phyloP scores from a whole-genome alignment of 2,329 filamentous ascomycete species.

The Catunica adiposa region DNA sequence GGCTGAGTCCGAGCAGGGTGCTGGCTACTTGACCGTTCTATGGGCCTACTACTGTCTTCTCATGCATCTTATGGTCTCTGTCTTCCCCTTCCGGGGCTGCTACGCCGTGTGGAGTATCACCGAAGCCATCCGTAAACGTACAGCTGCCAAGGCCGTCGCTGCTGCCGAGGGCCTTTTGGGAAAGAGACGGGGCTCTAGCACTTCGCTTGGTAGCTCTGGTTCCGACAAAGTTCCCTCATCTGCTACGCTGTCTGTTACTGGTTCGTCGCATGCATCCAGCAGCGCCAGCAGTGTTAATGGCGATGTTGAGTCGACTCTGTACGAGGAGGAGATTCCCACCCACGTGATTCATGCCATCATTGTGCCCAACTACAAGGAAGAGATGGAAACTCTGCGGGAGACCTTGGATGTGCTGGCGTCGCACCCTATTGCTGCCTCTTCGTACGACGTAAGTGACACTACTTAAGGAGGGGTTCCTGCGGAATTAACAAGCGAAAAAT shows the following conservation, averaged over 20 bases:
- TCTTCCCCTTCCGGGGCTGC: conserved; percentile 46
- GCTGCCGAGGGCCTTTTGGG: conserved; percentile 31
- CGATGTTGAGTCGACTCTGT: conserved; percentile 22
- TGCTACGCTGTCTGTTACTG: neutral
- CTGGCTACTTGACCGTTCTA: conserved; percentile 33
- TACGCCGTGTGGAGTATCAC: conserved; percentile 45
- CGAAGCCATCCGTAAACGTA: conserved; percentile 29
- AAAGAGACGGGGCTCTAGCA: conserved; percentile 34
- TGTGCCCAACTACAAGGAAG: conserved; percentile 60
- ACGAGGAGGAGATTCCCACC: conserved; percentile 24
- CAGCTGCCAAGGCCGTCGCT: conserved; percentile 23
- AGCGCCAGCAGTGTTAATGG: conserved; percentile 34
- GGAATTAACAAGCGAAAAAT: neutral
- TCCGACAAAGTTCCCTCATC: conserved; percentile 1
- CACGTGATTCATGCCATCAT: conserved; percentile 47
- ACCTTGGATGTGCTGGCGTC: conserved; percentile 53
- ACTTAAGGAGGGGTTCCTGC: neutral
- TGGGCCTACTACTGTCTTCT: conserved; percentile 50
- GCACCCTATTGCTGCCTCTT: conserved; percentile 44
- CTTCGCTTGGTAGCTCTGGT: conserved; percentile 36
- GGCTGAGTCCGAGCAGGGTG: conserved; percentile 23
- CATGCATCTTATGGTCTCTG: conserved; percentile 46
- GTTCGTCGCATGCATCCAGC: conserved; percentile 27
- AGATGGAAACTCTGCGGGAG: conserved; percentile 49
- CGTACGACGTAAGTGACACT: conserved; percentile 47